A percentile compares a stretch with the other conserved stretches of the same genome.
Evolutionary conservation across 345 rosid species (phyloP).

Genomic region (Barbarea vulgaris): DNA sequence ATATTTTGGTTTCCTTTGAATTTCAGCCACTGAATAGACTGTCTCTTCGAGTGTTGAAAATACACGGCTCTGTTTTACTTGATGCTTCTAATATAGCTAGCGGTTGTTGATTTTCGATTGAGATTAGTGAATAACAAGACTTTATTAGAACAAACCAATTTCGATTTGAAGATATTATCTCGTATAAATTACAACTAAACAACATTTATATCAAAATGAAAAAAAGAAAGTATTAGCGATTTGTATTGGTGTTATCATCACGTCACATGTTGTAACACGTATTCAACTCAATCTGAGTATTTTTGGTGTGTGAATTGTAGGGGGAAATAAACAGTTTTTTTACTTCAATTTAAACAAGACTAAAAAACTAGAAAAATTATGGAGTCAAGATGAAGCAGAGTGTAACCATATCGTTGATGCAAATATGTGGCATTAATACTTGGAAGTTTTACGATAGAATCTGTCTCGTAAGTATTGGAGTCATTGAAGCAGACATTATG

Average conservation of each 20-base stretch:
- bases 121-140: background rate
- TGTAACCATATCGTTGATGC: background rate
- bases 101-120: background rate
- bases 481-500: conserved; percentile 7
- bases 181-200: background rate
- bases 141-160: background rate
- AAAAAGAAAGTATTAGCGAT: background rate
- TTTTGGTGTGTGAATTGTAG: background rate
- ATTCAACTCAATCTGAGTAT: background rate
- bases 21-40: conserved; percentile 29
- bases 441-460: background rate
- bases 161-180: background rate
- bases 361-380: background rate
- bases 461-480: background rate
- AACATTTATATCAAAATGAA: background rate
- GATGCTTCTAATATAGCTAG: conserved; percentile 16
- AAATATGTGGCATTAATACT: background rate
- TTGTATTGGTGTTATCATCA: background rate
- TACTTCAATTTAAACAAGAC: background rate
- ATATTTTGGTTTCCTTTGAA: conserved; percentile 24
- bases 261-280: background rate
- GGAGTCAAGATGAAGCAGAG: background rate
- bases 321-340: background rate
- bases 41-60: conserved; percentile 35
- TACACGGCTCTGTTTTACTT: conserved; percentile 19